A percentile compares a stretch with the other conserved stretches of the same genome.
Conservation (phyloP, 352 stramenopile species). For the Pilasporangium apinafurcum region DNA sequence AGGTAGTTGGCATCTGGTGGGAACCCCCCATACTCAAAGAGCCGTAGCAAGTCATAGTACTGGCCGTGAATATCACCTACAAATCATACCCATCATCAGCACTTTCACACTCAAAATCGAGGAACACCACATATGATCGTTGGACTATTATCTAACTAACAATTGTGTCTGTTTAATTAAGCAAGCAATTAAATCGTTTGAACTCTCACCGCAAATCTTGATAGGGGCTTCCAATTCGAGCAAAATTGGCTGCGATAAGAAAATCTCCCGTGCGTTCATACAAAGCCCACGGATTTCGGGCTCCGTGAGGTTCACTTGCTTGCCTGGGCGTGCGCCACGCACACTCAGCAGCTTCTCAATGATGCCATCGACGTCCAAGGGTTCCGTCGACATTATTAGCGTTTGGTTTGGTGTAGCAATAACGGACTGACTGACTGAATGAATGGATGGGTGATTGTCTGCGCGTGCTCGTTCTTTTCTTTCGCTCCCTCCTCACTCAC, state of each 20-base stretch:
- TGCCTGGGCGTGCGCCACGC: slow-evolving; percentile 59
- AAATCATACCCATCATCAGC: too few species aligned
- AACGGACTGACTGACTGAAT: too few species aligned
- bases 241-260: slow-evolving; percentile 98
- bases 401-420: too few species aligned
- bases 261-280: slow-evolving; percentile 89
- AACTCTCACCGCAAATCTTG: slow-evolving; percentile 89
- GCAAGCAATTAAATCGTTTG: too few species aligned
- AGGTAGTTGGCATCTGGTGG: slow-evolving; percentile 70
- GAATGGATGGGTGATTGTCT: too few species aligned
- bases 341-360: slow-evolving; percentile 91
- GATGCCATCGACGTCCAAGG: slow-evolving; percentile 82
- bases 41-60: slow-evolving; percentile 97
- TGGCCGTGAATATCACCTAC: slow-evolving; percentile 94
- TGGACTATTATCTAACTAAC: too few species aligned
- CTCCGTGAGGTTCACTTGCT: slow-evolving; percentile 93
- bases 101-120: too few species aligned
- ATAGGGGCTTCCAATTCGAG: slow-evolving; percentile 98
- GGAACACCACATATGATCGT: too few species aligned
- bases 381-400: too few species aligned
- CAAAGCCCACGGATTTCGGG: slow-evolving; percentile 97
- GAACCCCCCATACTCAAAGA: slow-evolving; percentile 94
- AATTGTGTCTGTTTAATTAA: too few species aligned
- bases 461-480: too few species aligned
- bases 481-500: too few species aligned